Percentiles rank a stretch among this genome's conserved stretches.
Evolutionary conservation across 306 rosid species (phyloP).

Genomic region (Rosa lucieae): DNA sequence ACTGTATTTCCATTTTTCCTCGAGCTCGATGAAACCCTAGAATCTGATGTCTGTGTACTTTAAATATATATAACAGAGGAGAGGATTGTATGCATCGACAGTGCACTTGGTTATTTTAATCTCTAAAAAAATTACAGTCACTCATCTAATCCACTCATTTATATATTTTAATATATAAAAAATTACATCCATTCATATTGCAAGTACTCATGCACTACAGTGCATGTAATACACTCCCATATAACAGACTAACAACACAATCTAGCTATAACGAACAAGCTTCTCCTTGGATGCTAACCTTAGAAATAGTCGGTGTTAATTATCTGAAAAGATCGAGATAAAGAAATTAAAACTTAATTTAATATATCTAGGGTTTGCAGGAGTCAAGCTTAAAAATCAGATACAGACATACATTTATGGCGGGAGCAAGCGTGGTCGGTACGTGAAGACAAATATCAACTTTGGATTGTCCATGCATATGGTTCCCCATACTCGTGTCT

Average conservation of each 20-base stretch:
- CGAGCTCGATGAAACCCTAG: neutral
- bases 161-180: too few relatives aligned
- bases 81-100: too few relatives aligned
- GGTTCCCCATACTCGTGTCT: neutral
- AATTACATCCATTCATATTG: too few relatives aligned
- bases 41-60: neutral
- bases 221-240: too few relatives aligned
- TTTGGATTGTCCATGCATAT: constrained; percentile 11
- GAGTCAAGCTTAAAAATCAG: neutral
- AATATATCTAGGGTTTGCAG: neutral
- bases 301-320: neutral
- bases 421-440: neutral
- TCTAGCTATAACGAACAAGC: neutral
- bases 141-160: too few relatives aligned
- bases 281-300: neutral
- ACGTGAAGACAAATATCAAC: constrained; percentile 18
- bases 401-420: neutral
- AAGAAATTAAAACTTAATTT: neutral
- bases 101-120: too few relatives aligned
- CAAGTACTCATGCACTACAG: too few relatives aligned
- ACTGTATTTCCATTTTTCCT: neutral
- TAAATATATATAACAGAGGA: neutral
- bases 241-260: neutral
- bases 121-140: too few relatives aligned
- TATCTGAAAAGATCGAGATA: neutral